Base-by-base conservation (phyloP, 805 yeast genomes). In the Metschnikowia matae region DNA sequence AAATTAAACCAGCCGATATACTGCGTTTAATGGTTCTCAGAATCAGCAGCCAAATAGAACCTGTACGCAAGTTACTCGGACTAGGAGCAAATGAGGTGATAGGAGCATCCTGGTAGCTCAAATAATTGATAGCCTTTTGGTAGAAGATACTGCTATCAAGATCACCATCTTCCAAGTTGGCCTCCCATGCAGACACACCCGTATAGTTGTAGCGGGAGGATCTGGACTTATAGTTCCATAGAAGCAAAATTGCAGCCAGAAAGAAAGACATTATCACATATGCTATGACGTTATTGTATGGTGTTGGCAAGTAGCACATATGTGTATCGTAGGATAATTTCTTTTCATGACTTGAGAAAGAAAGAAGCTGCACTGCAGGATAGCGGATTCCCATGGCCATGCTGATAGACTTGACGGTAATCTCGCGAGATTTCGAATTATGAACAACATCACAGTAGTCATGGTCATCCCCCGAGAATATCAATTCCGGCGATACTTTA, bases 231-330 rank as follows among this genome's bases (percentile, higher is more conserved):
- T 64, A 44, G 49, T 68, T 63, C 65, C 69, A 69, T 48, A 51
- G 55, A 13, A 73, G 55, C 18, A 72, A 44, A 1, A 64, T 23
- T 0, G 66, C 29, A 0, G 65, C 73, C 18, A 70, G 64, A 2
- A 62, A 37, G 29, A 63, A 65, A 2, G 80, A 75, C 47, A 70
- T 57, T 4, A 62, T 42, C 2, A 73, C 65, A 56, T 78, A 78
- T 48, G 63, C 52, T 10, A 61, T 53, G 1, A 77, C 65, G 50
- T 75, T 76, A 33, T 64, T 49, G 55, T 77, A 78, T 4, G 83
- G 82, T 5, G 66, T 65, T 4, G 77, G 79, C 33, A 76, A 59
- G 59, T 73, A 73, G 58, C 83, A 78, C 23, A 77, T 61, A 18
- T 66, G 58, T 17, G 78, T 74, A n/a, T 61, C 57, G 57, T 69